Percentiles rank a stretch among this genome's conserved stretches.
Conservation (phyloP, 345 rosid species). For the Lepidium africanum region DNA sequence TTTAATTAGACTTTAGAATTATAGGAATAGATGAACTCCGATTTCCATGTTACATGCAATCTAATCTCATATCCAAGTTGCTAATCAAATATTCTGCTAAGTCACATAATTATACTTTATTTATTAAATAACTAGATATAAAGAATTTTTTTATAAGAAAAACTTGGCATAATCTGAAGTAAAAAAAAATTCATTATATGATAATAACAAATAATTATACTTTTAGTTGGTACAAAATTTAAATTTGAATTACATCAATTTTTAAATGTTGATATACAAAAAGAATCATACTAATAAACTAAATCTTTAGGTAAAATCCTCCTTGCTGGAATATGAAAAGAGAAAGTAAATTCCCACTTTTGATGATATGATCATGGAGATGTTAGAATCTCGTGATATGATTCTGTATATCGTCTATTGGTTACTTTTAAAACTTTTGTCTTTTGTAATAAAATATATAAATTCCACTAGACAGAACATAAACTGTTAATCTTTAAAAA, state of each 20-base stretch:
- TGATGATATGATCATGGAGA: neutral
- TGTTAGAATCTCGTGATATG: neutral
- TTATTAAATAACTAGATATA: no score
- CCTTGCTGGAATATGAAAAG: no score
- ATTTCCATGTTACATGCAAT: conserved; percentile 1
- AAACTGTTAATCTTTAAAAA: neutral
- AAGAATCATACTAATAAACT: no score
- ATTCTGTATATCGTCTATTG: neutral
- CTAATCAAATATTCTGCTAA: neutral
- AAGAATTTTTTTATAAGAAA: no score
- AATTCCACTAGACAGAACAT: neutral
- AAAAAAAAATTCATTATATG: no score
- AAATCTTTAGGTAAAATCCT: neutral
- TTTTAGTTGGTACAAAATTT: no score
- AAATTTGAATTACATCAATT: no score
- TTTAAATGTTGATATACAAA: no score
- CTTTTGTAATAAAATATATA: neutral
- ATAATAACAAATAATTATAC: no score
- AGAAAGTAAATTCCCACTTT: neutral
- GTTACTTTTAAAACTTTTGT: neutral
- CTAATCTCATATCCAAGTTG: neutral
- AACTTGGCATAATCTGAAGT: no score
- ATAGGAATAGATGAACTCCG: neutral
- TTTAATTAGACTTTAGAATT: neutral
- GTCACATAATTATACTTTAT: no score